phyloP scores from a whole-genome alignment of 1,284 basidiomycete species.

The Rhodotorula sp. region DNA sequence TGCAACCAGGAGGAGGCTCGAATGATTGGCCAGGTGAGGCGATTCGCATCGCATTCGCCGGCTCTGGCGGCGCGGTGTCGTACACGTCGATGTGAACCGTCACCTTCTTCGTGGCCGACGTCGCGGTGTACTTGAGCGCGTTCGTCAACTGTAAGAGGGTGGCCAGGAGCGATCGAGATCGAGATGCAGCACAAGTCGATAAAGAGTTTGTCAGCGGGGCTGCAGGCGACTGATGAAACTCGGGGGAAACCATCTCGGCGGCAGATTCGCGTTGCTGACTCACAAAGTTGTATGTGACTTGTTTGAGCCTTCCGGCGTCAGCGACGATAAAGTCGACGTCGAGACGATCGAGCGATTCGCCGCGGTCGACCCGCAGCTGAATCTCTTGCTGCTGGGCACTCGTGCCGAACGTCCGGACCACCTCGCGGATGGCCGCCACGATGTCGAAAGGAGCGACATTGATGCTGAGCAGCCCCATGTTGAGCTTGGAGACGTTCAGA shows the following conservation, averaged over 20 bases:
- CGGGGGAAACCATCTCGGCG: no score
- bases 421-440: constrained; percentile 26
- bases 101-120: constrained; percentile 14
- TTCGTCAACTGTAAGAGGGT: constrained; percentile 30
- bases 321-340: constrained; percentile 26
- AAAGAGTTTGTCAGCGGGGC: background rate
- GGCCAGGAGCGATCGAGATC: background rate
- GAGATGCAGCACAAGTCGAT: background rate
- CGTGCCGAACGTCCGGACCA: constrained; percentile 18
- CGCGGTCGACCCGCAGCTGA: constrained; percentile 19
- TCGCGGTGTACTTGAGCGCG: constrained; percentile 27
- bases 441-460: constrained; percentile 36
- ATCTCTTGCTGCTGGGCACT: constrained; percentile 35
- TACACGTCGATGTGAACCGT: constrained; percentile 26
- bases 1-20: constrained; percentile 3
- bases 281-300: constrained; percentile 37
- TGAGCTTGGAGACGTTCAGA: constrained; percentile 41
- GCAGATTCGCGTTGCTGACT: background rate
- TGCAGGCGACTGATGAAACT: background rate
- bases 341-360: constrained; percentile 26
- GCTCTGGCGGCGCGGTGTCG: constrained; percentile 10
- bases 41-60: constrained; percentile 4
- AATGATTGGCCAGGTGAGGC: background rate
- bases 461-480: constrained; percentile 38
- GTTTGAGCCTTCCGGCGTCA: constrained; percentile 39